Conservation (phyloP, 306 rosid species). For the Begonia loranthoides region DNA sequence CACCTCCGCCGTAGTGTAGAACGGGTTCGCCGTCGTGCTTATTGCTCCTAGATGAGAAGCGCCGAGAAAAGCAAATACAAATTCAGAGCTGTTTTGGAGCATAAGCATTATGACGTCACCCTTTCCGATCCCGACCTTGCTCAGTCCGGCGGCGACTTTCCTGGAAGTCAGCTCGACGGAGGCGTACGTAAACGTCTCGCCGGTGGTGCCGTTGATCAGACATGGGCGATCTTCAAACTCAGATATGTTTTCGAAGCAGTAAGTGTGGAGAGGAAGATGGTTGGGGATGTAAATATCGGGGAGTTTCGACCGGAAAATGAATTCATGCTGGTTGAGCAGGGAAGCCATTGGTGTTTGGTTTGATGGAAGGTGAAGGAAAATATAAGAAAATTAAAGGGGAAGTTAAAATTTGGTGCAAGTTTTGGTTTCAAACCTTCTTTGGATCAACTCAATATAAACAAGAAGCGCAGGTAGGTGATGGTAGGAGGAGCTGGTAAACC, state of each 20-base stretch:
- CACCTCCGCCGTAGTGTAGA: conserved; percentile 38
- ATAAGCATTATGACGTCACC: conserved; percentile 54
- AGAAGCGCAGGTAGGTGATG: neutral
- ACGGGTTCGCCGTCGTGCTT: conserved; percentile 55
- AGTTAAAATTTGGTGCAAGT: neutral
- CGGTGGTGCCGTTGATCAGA: conserved; percentile 52
- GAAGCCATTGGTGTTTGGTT: conserved; percentile 7
- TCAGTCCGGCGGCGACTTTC: conserved; percentile 33
- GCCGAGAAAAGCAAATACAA: conserved; percentile 45
- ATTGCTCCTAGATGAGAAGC: conserved; percentile 48
- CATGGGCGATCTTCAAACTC: conserved; percentile 35
- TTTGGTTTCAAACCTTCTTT: neutral
- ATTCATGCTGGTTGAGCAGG: neutral
- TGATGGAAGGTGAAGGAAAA: neutral
- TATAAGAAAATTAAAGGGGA: neutral
- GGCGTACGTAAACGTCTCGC: conserved; percentile 26
- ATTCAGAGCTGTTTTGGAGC: conserved; percentile 61
- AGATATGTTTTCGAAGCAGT: conserved; percentile 31
- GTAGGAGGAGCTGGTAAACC: conserved; percentile 1
- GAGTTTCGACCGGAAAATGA: conserved; percentile 61
- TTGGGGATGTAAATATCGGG: conserved; percentile 70
- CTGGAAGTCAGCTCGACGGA: conserved; percentile 35
- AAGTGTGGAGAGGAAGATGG: conserved; percentile 54
- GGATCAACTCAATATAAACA: neutral
- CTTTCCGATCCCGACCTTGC: conserved; percentile 27